Percentiles rank a stretch among this genome's conserved stretches.
phyloP scores from a whole-genome alignment of 169 alveolate genomes.

The Plasmodium sp. region DNA sequence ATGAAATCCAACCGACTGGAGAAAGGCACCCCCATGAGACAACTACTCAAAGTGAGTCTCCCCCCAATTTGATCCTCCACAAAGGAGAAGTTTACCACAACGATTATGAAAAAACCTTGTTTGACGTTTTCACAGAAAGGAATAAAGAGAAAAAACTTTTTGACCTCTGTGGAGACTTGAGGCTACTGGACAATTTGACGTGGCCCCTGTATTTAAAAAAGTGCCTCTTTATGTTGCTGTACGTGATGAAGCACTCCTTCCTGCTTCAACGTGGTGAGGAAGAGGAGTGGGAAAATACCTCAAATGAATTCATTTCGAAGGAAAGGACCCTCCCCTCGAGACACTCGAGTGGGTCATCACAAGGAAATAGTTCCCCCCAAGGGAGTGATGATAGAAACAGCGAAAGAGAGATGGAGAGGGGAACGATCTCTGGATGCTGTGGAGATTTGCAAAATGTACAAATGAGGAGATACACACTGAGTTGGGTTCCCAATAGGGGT shows the following conservation, averaged over 20 bases:
- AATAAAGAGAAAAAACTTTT: conserved; percentile 11
- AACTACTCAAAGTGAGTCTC: neutral
- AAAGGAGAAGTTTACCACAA: neutral
- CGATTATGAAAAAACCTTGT: neutral
- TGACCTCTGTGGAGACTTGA: conserved; percentile 2
- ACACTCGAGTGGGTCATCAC: too few relatives aligned
- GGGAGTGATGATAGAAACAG: too few relatives aligned
- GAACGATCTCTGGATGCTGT: neutral
- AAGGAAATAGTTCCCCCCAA: too few relatives aligned
- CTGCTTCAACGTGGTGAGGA: neutral
- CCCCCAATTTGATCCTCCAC: neutral
- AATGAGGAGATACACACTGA: neutral
- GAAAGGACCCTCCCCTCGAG: neutral
- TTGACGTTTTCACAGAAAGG: neutral
- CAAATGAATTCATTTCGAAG: neutral
- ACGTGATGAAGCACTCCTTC: conserved; percentile 6
- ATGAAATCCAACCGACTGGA: neutral
- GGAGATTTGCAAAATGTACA: neutral
- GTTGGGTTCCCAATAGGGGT: neutral
- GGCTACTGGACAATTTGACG: conserved; percentile 1
- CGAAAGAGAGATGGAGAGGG: neutral
- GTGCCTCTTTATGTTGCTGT: conserved; percentile 2
- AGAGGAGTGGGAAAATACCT: neutral
- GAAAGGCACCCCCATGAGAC: neutral
- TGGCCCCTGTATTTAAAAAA: conserved; percentile 17